phyloP scores from a whole-genome alignment of 768 basidiomycete genomes.

The Hortiboletus flavorubellus region DNA sequence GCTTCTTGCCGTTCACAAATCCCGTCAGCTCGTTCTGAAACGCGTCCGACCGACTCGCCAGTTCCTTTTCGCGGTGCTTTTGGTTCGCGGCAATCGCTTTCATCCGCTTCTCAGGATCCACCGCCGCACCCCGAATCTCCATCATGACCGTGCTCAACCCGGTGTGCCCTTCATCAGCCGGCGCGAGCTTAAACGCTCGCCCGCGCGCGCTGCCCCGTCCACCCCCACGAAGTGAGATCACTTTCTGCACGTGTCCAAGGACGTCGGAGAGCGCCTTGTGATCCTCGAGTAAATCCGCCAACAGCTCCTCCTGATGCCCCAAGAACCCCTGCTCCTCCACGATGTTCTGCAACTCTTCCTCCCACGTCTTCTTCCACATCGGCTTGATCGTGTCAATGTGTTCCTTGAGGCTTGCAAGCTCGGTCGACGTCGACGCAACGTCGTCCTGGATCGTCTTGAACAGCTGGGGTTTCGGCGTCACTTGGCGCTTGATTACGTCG shows the following conservation, averaged over 20 bases:
- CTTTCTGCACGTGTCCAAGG: constrained; percentile 88
- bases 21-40: constrained; percentile 80
- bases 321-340: constrained; percentile 97
- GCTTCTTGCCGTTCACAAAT: constrained; percentile 83
- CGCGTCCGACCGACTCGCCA: constrained; percentile 71
- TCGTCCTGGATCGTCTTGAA: constrained; percentile 73
- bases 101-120: constrained; percentile 80
- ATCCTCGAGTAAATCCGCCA: constrained; percentile 86
- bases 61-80: constrained; percentile 73
- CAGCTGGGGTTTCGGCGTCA: constrained; percentile 73
- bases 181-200: constrained; percentile 57
- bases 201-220: constrained; percentile 38
- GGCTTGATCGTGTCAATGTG: constrained; percentile 90
- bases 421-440: constrained; percentile 57
- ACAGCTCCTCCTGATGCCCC: constrained; percentile 88
- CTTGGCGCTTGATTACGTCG: constrained; percentile 86
- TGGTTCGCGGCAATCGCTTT: constrained; percentile 92
- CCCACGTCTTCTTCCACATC: constrained; percentile 99
- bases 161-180: constrained; percentile 62
- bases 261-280: constrained; percentile 86
- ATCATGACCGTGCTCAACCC: constrained; percentile 80
- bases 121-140: constrained; percentile 80
- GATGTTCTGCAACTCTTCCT: constrained; percentile 92
- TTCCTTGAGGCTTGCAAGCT: constrained; percentile 74
- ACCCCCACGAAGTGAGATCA: constrained; percentile 64